Evolutionary conservation across 2,329 filamentous ascomycete genomes (phyloP).

Genomic region (Aspergillus quadrilineatus): DNA sequence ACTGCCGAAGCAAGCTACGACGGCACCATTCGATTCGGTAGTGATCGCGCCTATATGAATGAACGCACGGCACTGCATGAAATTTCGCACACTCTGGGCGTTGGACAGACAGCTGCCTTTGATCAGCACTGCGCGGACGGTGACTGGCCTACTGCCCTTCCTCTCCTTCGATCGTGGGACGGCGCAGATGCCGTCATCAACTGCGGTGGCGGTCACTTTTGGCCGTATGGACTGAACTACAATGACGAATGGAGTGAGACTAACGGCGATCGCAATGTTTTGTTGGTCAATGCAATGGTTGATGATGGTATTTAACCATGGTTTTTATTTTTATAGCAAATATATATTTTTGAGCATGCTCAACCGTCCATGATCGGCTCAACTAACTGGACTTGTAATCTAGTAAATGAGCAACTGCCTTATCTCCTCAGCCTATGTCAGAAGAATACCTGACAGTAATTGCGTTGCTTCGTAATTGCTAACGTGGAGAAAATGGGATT

Average conservation of each 20-base stretch:
- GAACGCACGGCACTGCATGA: constrained; percentile 13
- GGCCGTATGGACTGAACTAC: constrained; percentile 14
- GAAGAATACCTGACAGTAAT: no score
- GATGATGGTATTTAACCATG: constrained; percentile 8
- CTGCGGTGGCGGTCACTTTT: constrained; percentile 11
- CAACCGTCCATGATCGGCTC: no score
- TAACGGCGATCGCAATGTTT: constrained; percentile 10
- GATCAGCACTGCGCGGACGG: constrained; percentile 1
- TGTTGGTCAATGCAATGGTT: constrained; percentile 11
- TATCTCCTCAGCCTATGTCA: no score
- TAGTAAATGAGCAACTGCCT: no score
- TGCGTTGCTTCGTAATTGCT: no score
- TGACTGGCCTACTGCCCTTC: constrained; percentile 6
- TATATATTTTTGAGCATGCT: no score
- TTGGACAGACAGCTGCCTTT: constrained; percentile 10
- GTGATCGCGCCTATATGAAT: constrained; percentile 5
- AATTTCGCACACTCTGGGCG: constrained; percentile 11
- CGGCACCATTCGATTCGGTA: constrained; percentile 8
- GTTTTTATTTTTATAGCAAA: no score
- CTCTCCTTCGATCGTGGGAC: constrained; percentile 10
- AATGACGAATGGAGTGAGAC: constrained; percentile 13
- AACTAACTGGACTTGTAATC: no score
- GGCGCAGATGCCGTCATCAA: constrained; percentile 3
- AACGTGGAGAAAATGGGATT: no score
- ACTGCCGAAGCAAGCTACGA: constrained; percentile 13